Evolutionary conservation across 768 basidiomycete species (phyloP), one percentile per base, ranked within the genome.

Genomic region (Hygrocybe coccinea): DNA sequence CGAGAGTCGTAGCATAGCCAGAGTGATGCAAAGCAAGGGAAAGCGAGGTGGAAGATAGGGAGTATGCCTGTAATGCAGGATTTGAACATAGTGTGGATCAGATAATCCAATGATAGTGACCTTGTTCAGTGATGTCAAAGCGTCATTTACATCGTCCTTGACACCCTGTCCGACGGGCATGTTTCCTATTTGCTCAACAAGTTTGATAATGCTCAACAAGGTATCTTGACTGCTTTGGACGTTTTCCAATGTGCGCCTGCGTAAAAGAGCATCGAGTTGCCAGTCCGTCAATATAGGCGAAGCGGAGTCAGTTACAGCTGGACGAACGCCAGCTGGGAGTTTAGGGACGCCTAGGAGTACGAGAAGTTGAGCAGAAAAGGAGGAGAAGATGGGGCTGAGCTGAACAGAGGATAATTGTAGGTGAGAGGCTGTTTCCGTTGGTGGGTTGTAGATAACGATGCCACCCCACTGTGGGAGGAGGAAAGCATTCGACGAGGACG

Each of bases 401-500:
- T 75, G 76, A 34, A 66, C 58, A 35, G 72, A 64, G 44, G 78
- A 74, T 33, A 83, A 72, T 49, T 73, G 67, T 50, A 70, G 57
- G 48, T 67, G 56, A 59, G 67, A 50, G 54, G 68, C 56, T 52
- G 65, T 56, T 34, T 67, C 59, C 39, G 65, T 50, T n/a, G 74
- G 70, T 34, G 81, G 81, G 66, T 94, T 92, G 61, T 82, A 73
- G 56, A 98, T 78, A 54, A 87, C 79, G 51, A 98, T 86, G 21
- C 92, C 86, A 34, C 95, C 95, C 86, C 91, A 95, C 68, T 98
- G 95, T 0, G 95, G 95, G 0, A 95, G 76, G 17, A 95, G 79
- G 74, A 98, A 97, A 7, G 92, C 82, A 48, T 75, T 77, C 6
- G 83, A 83, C 2, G 69, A 64, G 17, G 79, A 77, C 0, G 72